Conservation (phyloP, 495 filamentous ascomycete genomes). For the Aspergillus bridgeri region DNA sequence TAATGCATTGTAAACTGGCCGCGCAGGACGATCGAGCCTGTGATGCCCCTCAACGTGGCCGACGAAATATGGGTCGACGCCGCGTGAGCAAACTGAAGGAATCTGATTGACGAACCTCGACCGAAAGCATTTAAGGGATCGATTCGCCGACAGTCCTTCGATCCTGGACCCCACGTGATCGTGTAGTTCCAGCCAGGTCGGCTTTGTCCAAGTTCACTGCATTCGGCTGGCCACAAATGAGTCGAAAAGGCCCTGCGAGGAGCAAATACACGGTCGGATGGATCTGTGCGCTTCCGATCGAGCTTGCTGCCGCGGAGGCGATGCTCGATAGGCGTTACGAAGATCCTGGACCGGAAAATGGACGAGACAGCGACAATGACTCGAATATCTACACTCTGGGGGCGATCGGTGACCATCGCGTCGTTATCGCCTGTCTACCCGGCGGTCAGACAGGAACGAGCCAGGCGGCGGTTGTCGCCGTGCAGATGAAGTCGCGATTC, state of each 20-base stretch:
- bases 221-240: background rate
- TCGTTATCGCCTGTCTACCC: slow-evolving; percentile 36
- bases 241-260: background rate
- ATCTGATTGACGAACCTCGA: background rate
- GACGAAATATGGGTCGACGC: background rate
- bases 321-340: background rate
- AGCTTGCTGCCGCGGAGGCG: background rate
- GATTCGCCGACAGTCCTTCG: background rate
- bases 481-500: slow-evolving; percentile 35
- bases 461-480: slow-evolving; percentile 27
- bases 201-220: background rate
- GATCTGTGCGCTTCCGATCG: background rate
- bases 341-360: background rate
- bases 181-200: background rate
- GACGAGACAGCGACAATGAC: background rate
- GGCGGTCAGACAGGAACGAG: slow-evolving; percentile 29
- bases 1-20: background rate
- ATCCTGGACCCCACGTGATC: background rate
- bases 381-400: slow-evolving; percentile 32
- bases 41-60: background rate
- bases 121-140: background rate
- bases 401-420: slow-evolving; percentile 31
- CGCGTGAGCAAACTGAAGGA: background rate
- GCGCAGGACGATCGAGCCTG: background rate
- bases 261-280: background rate